Evolutionary conservation across 2,329 filamentous ascomycete species (phyloP), one percentile per base, ranked within the genome.

Genomic region (Periconia sp.): DNA sequence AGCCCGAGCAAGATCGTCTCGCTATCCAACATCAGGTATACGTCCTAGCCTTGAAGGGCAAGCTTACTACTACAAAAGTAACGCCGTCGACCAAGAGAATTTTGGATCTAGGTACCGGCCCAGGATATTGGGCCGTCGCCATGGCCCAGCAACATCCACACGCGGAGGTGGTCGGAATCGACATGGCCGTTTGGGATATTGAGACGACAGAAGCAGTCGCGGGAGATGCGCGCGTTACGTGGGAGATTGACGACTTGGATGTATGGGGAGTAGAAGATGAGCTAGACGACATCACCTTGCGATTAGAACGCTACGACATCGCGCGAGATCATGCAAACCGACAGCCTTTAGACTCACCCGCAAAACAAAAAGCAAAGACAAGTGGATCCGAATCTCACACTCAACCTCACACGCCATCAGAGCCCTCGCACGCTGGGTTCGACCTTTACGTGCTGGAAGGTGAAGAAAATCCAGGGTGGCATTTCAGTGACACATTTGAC

Each of bases 11-110:
- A 63, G 81, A 82, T 32, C 80, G 84, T 29, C 65, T 85, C 36
- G 78, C 80, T 44, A 73, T 87, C 38, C 72, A 82, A 26, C 83
- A 87, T 52, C 82, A 86, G 59, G 79, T 86, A 33, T 86, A 82
- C 56, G 68, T 84, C 12, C 52, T 59, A 15, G 64, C 66, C 17
- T 52, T 71, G 5, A 57, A 65, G 37, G 67, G 66, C 5, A 64
- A 59, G 21, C 54, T 71, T 22, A 70, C 67, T 6, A 70, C 68
- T n/a, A 65, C 63, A 10, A 56, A 50, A 13, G 40, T 68, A 15
- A 46, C 60, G 8, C 52, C 58, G 7, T 48, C 50, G 2, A 58
- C 57, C 3, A 48, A 51, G 11, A 51, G 68, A 33, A 65, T 71
- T 5, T 60, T 71, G 5, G 69, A 70, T 50, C 60, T 79, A 13